These are phyloP conservation scores for Wickerhamiella sorbophila DNA, from an alignment of 805 yeast genomes.

Conservation along the genomic window DNA sequence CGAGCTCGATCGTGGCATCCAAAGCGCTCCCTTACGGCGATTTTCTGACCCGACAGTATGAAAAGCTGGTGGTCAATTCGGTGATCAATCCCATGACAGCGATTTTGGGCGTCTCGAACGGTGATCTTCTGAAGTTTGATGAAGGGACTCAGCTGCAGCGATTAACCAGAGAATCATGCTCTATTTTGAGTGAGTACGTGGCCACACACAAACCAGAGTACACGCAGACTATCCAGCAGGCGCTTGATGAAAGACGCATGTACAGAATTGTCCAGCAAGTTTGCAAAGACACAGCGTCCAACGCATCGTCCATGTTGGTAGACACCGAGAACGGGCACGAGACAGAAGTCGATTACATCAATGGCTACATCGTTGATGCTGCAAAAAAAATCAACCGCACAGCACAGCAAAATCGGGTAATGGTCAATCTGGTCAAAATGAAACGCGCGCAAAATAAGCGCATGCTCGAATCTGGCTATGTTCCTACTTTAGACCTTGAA, in stretches of 20 bases:
- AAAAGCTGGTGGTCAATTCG: slow-evolving; percentile 65
- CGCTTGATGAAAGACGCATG: slow-evolving; percentile 23
- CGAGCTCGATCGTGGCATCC: slow-evolving; percentile 5
- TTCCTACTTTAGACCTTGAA: background rate
- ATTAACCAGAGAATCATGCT: slow-evolving; percentile 34
- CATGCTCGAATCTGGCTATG: background rate
- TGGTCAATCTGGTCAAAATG: slow-evolving; percentile 33
- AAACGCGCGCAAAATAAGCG: background rate
- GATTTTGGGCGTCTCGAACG: slow-evolving; percentile 61
- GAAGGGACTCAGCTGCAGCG: slow-evolving; percentile 26
- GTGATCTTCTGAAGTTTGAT: slow-evolving; percentile 41
- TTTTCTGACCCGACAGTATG: slow-evolving; percentile 46
- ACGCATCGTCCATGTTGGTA: slow-evolving; percentile 57
- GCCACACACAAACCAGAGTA: slow-evolving; percentile 10
- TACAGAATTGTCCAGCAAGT: slow-evolving; percentile 28
- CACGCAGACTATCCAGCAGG: background rate
- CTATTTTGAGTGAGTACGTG: slow-evolving; percentile 26
- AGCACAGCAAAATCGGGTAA: slow-evolving; percentile 34
- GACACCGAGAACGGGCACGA: slow-evolving; percentile 42
- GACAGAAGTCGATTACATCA: slow-evolving; percentile 72
- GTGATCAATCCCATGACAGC: slow-evolving; percentile 80
- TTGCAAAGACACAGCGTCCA: slow-evolving; percentile 36
- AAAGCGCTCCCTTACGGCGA: slow-evolving; percentile 27
- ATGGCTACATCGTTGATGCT: slow-evolving; percentile 55
- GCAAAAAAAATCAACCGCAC: slow-evolving; percentile 34